Percentiles rank a stretch among this genome's conserved stretches.
Conservation (phyloP, 805 yeast species). For the Starmera quercuum region DNA sequence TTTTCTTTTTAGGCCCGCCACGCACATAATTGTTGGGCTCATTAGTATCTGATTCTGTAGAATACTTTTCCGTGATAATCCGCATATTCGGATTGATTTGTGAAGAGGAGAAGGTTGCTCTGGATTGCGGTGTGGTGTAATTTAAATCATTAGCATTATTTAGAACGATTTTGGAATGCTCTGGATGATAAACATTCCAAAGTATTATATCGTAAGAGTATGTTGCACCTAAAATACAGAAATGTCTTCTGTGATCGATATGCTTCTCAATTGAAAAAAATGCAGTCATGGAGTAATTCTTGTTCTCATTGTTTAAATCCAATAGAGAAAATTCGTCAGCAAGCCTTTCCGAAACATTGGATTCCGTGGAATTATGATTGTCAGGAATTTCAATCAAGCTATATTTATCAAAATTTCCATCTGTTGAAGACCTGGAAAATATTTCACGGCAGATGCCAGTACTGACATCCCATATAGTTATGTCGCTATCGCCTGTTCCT, state of each 20-base stretch:
- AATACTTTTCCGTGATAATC: slow-evolving; percentile 31
- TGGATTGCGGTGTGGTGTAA: background rate
- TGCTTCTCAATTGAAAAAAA: slow-evolving; percentile 1
- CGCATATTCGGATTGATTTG: slow-evolving; percentile 31
- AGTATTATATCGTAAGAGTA: slow-evolving; percentile 16
- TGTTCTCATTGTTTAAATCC: background rate
- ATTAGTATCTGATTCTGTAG: slow-evolving; percentile 6
- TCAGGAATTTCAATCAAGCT: slow-evolving; percentile 10
- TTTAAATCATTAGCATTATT: background rate
- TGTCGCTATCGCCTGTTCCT: slow-evolving; percentile 51
- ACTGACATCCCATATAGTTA: slow-evolving; percentile 72
- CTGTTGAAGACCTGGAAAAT: slow-evolving; percentile 13
- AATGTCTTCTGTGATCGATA: slow-evolving; percentile 5
- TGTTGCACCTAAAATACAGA: slow-evolving; percentile 6
- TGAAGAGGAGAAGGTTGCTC: slow-evolving; percentile 12
- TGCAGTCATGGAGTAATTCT: background rate
- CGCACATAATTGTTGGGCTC: slow-evolving; percentile 1
- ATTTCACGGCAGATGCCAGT: slow-evolving; percentile 47
- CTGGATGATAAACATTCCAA: slow-evolving; percentile 30
- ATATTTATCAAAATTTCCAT: slow-evolving; percentile 12
- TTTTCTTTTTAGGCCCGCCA: slow-evolving; percentile 6
- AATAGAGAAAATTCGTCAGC: slow-evolving; percentile 2
- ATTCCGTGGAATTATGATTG: background rate
- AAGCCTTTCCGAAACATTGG: background rate
- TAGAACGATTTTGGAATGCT: slow-evolving; percentile 25